Evolutionary conservation across 1,284 basidiomycete species (phyloP), one percentile per base, ranked within the genome.

Genomic region (Wolfiporia cocos): DNA sequence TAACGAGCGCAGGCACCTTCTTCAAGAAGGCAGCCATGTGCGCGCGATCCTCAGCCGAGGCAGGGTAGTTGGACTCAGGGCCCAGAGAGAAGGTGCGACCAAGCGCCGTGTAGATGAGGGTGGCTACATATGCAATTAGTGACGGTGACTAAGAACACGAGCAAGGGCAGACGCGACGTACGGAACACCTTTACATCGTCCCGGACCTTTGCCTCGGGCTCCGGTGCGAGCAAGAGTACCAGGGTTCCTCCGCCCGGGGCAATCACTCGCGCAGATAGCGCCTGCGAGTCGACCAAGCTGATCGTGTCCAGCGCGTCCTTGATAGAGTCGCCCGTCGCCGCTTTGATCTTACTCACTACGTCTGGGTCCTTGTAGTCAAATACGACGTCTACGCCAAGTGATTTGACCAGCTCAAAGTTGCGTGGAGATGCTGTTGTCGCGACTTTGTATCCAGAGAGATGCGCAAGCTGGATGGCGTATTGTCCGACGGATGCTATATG

Each of bases 401-500:
- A 43, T 48, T 64, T 66, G 44, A 71, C 56, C 18, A 69, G 56
- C 5, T 60, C 64, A 37, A 55, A 61, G 49, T 69, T 68, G 29
- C 58, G 59, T 3, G 66, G 62, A 3, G 67, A 69, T 12, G 66
- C 59, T 6, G 67, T 66, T 4, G 70, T 60, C 39, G 66, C 57
- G 28, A 70, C 64, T 30, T 59, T 61, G 52, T 66, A 67, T 17
- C 71, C 71, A 1, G 63, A 51, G 15, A 66, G 44, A 43, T 66
- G 64, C 22, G 66, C 66, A 23, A 74, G 59, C 50, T 73, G 69
- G 29, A 73, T 54, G 1, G 66, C 67, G 51, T 62, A 69, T 19
- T 65, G 55, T 4, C 73, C 71, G 29, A 73, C 70, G 17, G 50
- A 49, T 21, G 54, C 55, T 53, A 19, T 11, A n/a, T 4, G 12